Base-by-base conservation (phyloP, 169 alveolate species). In the Babesia divergens region DNA sequence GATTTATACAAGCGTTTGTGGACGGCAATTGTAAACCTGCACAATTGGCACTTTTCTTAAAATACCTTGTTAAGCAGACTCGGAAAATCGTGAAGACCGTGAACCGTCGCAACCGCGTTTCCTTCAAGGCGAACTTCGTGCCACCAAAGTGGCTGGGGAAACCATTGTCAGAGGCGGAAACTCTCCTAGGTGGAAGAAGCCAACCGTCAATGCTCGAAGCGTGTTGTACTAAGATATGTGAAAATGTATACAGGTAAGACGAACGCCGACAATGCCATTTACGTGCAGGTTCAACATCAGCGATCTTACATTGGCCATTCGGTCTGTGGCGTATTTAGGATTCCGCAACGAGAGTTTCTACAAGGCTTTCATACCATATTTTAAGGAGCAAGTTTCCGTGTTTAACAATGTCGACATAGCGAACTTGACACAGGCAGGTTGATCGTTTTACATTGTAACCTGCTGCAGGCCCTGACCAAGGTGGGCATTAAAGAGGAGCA, bases 241-340 rank as follows among this genome's bases (percentile, higher is more conserved):
- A 77, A 28, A 65, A 58, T 22, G 84, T 77, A 42, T 44, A 77
- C 59, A 75, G 71, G 84, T 75, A 46, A 31, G 31, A 13, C 31
- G 7, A 1, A 16, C n/a, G 11, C 26, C 16, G 22, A 24, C 24
- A 14, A 2, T n/a, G 0, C 6, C 38, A 28, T 29, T 2, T 11
- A 8, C 1, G 13, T 44, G 16, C 64, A 77, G 86, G 24, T 77
- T 77, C 28, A 60, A 18, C 43, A 34, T 70, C 5, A 47, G 35
- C 26, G 83, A 80, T n/a, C 71, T 80, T 24, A 80, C 84, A 8
- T 58, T 68, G 6, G 56, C 77, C 29, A 38, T 80, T 35, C 52
- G 88, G 18, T 69, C 84, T 2, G 50, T 80, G 43, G 88, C 88
- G 29, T 80, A 80, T 37, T 40, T 80, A 26, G 88, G 88, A 7